These are phyloP conservation scores for Lactifluus echinatus DNA, from an alignment of 768 basidiomycete species.

Conservation along the genomic window DNA sequence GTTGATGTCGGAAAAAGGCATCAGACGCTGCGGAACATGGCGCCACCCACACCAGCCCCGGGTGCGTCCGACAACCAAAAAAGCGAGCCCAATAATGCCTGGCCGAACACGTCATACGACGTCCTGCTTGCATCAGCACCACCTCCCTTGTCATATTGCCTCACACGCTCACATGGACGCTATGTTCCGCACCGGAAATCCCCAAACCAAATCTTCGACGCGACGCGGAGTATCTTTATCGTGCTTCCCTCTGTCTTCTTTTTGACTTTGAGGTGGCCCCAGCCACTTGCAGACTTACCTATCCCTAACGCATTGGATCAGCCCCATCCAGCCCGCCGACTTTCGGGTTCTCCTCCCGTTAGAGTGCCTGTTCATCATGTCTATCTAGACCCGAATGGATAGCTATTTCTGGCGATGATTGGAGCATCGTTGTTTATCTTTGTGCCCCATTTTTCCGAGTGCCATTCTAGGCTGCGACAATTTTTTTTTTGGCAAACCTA, in stretches of 20 bases:
- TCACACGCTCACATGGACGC: not conserved
- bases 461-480: not conserved
- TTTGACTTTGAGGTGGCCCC: not conserved
- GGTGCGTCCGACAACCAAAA: not conserved
- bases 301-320: not conserved
- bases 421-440: conserved; percentile 1
- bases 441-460: not conserved
- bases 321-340: not conserved
- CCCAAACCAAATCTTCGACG: not conserved
- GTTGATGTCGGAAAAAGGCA: not conserved
- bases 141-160: not conserved
- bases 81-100: not conserved
- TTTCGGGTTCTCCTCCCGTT: not conserved
- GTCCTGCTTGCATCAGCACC: not conserved
- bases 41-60: not conserved
- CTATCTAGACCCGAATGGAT: not conserved
- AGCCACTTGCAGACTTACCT: not conserved
- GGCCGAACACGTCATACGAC: conserved; percentile 3
- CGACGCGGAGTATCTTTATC: not conserved
- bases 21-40: not conserved
- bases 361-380: not conserved
- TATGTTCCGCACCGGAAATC: not conserved
- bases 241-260: not conserved
- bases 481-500: not conserved
- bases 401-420: not conserved